A percentile compares a stretch with the other conserved stretches of the same genome.
phyloP scores from a whole-genome alignment of 2,329 filamentous ascomycete species.

The Cylindrodendrum hubeiense region DNA sequence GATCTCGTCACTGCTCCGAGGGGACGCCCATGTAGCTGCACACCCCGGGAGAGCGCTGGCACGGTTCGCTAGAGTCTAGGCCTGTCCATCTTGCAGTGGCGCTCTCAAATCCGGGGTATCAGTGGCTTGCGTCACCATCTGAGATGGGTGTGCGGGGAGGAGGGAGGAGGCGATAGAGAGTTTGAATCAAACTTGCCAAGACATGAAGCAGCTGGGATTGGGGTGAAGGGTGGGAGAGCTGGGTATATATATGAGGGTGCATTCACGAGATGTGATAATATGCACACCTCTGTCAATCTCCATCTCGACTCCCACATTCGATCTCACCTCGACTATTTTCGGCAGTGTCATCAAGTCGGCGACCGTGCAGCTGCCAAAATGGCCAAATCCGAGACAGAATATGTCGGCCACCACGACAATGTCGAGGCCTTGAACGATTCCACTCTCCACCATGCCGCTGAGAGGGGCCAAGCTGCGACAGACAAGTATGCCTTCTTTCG shows the following conservation, averaged over 20 bases:
- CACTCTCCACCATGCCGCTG: conserved; percentile 5
- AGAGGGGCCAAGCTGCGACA: conserved; percentile 12
- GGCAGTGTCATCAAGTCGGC: neutral
- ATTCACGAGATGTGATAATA: too few species aligned
- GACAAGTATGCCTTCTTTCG: conserved; percentile 2
- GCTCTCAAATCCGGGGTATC: neutral
- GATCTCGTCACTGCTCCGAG: neutral
- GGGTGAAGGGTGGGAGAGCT: neutral
- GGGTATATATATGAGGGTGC: neutral
- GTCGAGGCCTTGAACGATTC: conserved; percentile 15
- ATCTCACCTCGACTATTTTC: neutral
- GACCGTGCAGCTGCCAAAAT: conserved; percentile 1
- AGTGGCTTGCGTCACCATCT: neutral
- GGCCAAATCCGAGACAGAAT: conserved; percentile 3
- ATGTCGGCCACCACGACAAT: conserved; percentile 15
- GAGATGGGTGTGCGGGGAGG: neutral
- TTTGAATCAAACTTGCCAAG: neutral
- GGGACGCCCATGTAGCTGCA: neutral
- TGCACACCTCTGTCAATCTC: neutral
- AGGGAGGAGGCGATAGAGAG: neutral
- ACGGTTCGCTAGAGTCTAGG: neutral
- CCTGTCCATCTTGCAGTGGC: conserved; percentile 6
- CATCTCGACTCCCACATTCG: neutral
- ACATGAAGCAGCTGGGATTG: neutral
- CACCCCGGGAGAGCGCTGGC: neutral